Evolutionary conservation across 768 basidiomycete genomes (phyloP), one percentile per base, ranked within the genome.

Genomic region (Cyclocybe cylindracea): DNA sequence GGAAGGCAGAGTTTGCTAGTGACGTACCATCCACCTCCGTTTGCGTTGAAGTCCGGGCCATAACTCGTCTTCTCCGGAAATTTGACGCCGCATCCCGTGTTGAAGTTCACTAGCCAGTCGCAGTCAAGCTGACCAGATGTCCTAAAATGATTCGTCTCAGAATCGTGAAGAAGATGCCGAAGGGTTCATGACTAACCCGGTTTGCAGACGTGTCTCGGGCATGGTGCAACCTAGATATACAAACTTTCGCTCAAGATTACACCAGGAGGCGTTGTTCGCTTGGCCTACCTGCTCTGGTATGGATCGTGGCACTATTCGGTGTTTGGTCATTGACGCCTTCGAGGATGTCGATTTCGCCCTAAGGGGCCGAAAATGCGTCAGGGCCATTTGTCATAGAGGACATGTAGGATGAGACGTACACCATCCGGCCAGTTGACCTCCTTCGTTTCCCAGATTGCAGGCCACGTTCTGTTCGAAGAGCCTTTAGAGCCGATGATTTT

Each of bases 11-110:
- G 3, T 11, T 29, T 6, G 24, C 14, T 14, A 8, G 61, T 55
- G n/a, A 40, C 76, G 46, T 52, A 83, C 78, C 77, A 84, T 53
- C 83, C 83, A n/a, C 83, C 84, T 14, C 83, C 80, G 38, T 70
- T 73, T n/a, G 51, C 55, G 56, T 86, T 85, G 67, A 86, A 83
- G 0, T 64, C 50, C 4, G 80, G 77, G 2, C 82, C 84, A 61
- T 74, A 85, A 62, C 73, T 80, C 39, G 70, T 60, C 0, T 70
- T 24, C 5, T 62, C 58, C 2, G 61, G 59, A 19, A 68, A 61
- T 7, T 63, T 64, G 32, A 84, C 82, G 3, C 78, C 78, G 52
- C 83, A 85, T 0, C 82, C 82, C 0, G 70, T 55, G 56, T 83
- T 83, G n/a, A 66, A 62, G 55, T 74, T 78, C 19, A 67, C 75